Conservation (phyloP, 2,329 filamentous ascomycete genomes). For the Apiospora marii region DNA sequence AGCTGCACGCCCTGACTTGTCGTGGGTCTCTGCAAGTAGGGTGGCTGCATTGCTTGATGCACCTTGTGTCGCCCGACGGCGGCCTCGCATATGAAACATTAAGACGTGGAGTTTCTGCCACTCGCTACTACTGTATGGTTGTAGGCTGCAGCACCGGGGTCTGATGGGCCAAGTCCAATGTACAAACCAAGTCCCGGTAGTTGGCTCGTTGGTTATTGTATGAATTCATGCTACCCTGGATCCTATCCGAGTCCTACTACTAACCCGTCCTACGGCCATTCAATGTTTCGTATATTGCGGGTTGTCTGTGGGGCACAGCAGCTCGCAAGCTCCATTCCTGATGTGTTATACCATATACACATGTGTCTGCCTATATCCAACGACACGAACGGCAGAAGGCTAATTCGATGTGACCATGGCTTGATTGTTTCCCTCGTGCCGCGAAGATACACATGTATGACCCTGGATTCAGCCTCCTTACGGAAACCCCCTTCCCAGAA, state of each 20-base stretch:
- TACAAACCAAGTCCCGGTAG: neutral
- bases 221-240: neutral
- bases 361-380: neutral
- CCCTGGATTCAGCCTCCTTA: conserved; percentile 9
- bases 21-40: conserved; percentile 18
- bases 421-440: neutral
- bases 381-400: neutral
- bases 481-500: conserved; percentile 10
- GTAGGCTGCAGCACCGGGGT: conserved; percentile 4
- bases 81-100: conserved; percentile 6
- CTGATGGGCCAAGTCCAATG: neutral
- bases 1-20: conserved; percentile 1
- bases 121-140: neutral
- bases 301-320: neutral
- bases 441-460: neutral
- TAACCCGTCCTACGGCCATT: neutral
- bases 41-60: conserved; percentile 20
- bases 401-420: neutral
- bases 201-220: neutral
- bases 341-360: neutral
- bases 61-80: conserved; percentile 11
- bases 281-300: conserved; percentile 3
- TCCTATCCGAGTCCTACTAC: neutral
- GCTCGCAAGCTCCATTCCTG: no score
- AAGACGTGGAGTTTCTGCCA: conserved; percentile 11